phyloP scores from a whole-genome alignment of 768 basidiomycete species.

The Dacryopinax spathularia region DNA sequence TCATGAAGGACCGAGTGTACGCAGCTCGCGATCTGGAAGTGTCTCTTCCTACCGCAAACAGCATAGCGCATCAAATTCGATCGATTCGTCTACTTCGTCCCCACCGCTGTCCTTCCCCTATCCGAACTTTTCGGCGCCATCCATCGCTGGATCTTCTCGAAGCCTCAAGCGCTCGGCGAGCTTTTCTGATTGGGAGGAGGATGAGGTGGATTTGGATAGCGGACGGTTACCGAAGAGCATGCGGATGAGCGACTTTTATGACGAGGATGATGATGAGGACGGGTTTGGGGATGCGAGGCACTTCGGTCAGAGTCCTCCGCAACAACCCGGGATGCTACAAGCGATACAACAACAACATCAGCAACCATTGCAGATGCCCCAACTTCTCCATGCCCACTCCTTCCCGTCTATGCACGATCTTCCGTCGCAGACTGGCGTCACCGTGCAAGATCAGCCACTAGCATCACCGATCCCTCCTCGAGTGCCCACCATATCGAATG shows the following conservation, averaged over 20 bases:
- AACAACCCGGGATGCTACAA: background rate
- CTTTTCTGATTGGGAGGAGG: constrained; percentile 1
- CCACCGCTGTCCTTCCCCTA: background rate
- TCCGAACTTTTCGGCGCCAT: background rate
- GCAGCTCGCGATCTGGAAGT: background rate
- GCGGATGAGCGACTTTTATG: background rate
- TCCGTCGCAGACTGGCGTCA: background rate
- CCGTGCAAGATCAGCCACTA: background rate
- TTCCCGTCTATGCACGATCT: constrained; percentile 1
- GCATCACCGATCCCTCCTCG: background rate
- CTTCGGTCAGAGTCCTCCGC: background rate
- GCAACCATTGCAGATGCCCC: background rate
- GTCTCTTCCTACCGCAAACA: constrained; percentile 1
- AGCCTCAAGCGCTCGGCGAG: constrained; percentile 2
- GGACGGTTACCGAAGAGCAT: background rate
- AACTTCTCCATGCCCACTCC: background rate
- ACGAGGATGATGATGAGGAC: background rate
- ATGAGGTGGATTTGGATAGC: background rate
- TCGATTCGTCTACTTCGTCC: background rate
- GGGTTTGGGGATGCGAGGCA: background rate
- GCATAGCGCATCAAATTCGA: background rate
- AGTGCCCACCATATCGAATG: background rate
- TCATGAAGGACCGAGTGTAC: background rate
- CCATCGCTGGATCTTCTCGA: background rate
- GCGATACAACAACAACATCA: background rate